phyloP scores from a whole-genome alignment of 331 rosid genomes.

The Rosa hybrid region DNA sequence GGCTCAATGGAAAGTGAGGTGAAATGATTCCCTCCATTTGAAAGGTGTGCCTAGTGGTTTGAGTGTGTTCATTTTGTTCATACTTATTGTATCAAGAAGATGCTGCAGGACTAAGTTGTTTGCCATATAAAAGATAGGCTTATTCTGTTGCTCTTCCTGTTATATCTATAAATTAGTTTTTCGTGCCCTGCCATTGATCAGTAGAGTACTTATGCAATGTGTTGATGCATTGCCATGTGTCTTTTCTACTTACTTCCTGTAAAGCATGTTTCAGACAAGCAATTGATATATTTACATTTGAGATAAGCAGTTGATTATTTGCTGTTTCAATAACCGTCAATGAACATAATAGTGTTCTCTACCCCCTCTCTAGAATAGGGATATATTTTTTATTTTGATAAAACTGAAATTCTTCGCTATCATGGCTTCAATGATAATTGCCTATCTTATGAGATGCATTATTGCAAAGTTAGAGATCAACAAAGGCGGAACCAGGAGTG shows the following conservation, averaged over 20 bases:
- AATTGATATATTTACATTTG: background rate
- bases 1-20: slow-evolving; percentile 56
- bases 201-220: background rate
- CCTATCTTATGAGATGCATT: background rate
- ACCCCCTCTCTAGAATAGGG: background rate
- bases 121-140: background rate
- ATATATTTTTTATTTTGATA: background rate
- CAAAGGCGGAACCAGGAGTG: background rate
- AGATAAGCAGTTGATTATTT: background rate
- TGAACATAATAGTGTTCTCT: background rate
- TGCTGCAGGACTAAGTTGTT: background rate
- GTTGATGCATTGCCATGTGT: background rate
- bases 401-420: background rate
- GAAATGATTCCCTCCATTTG: background rate
- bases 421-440: background rate
- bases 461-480: background rate
- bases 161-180: background rate
- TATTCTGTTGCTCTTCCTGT: background rate
- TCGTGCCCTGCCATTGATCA: background rate
- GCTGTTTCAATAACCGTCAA: background rate
- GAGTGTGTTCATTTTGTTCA: background rate
- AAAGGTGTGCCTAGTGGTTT: background rate
- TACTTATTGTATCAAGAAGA: background rate
- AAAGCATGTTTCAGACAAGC: background rate
- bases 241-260: background rate